phyloP scores from a whole-genome alignment of 331 rosid genomes.

The Rosa hybrid region DNA sequence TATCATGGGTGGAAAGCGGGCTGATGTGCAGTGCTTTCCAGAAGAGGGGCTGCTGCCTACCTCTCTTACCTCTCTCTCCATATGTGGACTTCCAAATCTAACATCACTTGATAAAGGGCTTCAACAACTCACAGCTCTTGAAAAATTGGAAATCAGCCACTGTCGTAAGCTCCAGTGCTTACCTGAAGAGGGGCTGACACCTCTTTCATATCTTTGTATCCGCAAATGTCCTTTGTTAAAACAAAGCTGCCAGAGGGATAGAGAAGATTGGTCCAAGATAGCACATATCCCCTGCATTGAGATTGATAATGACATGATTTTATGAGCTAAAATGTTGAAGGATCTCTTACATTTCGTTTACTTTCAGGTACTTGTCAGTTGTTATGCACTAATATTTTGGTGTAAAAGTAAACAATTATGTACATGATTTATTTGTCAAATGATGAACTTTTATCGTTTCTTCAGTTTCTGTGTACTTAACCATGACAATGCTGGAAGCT shows the following conservation, averaged over 20 bases:
- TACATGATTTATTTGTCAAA: not conserved
- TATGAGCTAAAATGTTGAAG: not conserved
- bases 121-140: conserved; percentile 13
- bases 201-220: not conserved
- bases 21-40: not conserved
- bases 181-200: not conserved
- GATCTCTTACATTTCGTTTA: not conserved
- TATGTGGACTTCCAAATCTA: not conserved
- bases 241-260: not conserved
- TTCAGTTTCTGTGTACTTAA: not conserved
- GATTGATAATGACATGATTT: not conserved
- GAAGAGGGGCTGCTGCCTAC: conserved; percentile 23
- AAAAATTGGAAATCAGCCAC: not conserved
- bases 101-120: not conserved
- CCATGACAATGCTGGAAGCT: not conserved
- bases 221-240: not conserved
- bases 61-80: not conserved
- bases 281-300: not conserved
- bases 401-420: not conserved
- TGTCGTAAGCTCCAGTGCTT: conserved; percentile 3
- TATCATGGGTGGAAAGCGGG: not conserved
- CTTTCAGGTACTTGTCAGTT: not conserved
- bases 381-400: not conserved
- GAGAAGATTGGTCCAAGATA: not conserved
- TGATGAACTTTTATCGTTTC: not conserved